These are phyloP conservation scores for Eucalyptus grandis DNA, from an alignment of 345 rosid species.

Conservation along the genomic window DNA sequence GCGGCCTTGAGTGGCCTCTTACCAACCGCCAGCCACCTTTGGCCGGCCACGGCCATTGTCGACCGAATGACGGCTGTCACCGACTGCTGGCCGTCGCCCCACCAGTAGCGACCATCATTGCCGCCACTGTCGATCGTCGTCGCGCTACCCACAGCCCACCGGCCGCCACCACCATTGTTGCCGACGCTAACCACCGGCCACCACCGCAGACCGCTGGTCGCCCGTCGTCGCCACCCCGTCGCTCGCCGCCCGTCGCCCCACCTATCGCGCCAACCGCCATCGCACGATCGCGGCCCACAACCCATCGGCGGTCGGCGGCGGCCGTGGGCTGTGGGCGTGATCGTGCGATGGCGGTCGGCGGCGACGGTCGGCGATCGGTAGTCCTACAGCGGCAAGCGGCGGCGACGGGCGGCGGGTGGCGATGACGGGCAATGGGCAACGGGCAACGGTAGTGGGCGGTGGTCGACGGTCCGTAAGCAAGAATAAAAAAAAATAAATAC, in stretches of 20 bases:
- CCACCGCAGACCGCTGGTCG: rapidly evolving
- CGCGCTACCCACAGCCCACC: rapidly evolving
- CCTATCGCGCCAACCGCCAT: too few species aligned
- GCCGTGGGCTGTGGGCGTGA: too few species aligned
- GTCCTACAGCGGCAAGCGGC: rapidly evolving
- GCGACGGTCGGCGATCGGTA: rapidly evolving
- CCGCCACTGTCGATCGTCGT: rapidly evolving
- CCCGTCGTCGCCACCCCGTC: rapidly evolving
- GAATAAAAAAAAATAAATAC: too few species aligned
- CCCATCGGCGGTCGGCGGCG: too few species aligned
- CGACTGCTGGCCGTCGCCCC: rapidly evolving
- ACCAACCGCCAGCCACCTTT: too few species aligned
- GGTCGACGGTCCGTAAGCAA: rapidly evolving
- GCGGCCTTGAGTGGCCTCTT: too few species aligned
- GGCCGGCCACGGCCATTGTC: rapidly evolving
- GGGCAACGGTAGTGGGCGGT: too few species aligned
- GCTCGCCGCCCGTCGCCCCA: rapidly evolving
- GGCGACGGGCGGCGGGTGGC: rapidly evolving
- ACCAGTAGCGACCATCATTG: rapidly evolving
- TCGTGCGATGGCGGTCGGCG: rapidly evolving
- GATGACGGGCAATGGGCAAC: rapidly evolving
- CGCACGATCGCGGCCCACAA: too few species aligned
- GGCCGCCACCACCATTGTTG: rapidly evolving
- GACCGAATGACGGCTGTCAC: too few species aligned
- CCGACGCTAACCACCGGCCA: rapidly evolving